Conservation (phyloP, 108 stramenopile genomes). For the Bacterosira constricta region DNA sequence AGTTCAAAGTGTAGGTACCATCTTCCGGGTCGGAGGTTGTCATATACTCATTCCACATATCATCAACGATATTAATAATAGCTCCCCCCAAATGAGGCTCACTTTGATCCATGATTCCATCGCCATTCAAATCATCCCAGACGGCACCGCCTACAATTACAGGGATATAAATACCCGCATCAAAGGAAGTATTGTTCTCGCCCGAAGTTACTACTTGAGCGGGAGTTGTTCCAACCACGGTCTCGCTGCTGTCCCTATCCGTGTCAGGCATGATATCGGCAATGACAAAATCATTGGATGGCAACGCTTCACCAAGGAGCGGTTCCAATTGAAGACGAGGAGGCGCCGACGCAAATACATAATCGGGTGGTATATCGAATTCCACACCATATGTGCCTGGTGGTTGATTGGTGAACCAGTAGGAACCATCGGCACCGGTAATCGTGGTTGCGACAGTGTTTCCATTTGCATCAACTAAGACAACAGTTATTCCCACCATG, state of each 20-base stretch:
- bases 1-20: slow-evolving; percentile 20
- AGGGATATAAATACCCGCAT: slow-evolving; percentile 37
- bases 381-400: slow-evolving; percentile 27
- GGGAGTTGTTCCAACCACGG: slow-evolving; percentile 1
- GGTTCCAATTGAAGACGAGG: no score
- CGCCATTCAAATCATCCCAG: slow-evolving; percentile 38
- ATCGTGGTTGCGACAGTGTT: slow-evolving; percentile 13
- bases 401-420: slow-evolving; percentile 21
- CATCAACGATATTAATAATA: slow-evolving; percentile 15
- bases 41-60: not conserved
- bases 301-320: no score
- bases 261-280: no score
- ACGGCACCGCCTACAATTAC: slow-evolving; percentile 24
- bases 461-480: slow-evolving; percentile 16
- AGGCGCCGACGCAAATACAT: slow-evolving; percentile 33
- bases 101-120: slow-evolving; percentile 26
- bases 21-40: not conserved
- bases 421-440: slow-evolving; percentile 26
- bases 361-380: slow-evolving; percentile 22
- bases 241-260: no score
- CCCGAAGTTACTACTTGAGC: slow-evolving; percentile 21
- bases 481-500: not conserved
- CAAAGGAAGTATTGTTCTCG: slow-evolving; percentile 20
- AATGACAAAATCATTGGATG: no score
- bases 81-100: slow-evolving; percentile 25